Conservation (phyloP, 129 eudicot species). For the Artemisia argyi region DNA sequence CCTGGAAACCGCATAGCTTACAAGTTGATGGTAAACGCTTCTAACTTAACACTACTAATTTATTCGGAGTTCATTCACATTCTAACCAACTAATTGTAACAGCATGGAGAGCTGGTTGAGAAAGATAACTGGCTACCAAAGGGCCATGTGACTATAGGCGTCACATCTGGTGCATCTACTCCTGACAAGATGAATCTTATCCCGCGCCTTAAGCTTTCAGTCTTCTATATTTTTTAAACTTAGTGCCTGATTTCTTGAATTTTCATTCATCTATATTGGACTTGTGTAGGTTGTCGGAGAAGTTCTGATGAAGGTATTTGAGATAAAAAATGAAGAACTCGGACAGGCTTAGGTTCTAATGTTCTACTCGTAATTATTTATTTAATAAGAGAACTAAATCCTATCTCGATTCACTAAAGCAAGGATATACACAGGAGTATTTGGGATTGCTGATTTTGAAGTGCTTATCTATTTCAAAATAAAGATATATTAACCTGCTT, state of each 20-base stretch:
- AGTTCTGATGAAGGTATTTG: conserved; percentile 62
- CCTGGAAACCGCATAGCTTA: too few relatives aligned
- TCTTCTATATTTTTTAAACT: too few relatives aligned
- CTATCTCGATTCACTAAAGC: too few relatives aligned
- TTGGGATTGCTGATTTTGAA: too few relatives aligned
- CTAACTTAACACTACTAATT: background rate
- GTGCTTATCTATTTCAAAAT: too few relatives aligned
- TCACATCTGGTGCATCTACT: conserved; percentile 92
- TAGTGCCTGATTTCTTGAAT: background rate
- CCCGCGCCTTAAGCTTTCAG: background rate
- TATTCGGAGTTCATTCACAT: background rate
- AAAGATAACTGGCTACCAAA: conserved; percentile 87
- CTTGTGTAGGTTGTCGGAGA: conserved; percentile 77
- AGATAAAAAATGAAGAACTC: conserved; percentile 36
- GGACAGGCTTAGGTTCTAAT: too few relatives aligned
- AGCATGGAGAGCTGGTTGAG: conserved; percentile 95
- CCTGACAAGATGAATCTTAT: conserved; percentile 70
- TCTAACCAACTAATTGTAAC: conserved; percentile 12
- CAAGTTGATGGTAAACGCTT: too few relatives aligned
- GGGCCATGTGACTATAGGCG: conserved; percentile 79
- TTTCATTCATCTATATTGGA: conserved; percentile 19
- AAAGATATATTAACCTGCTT: too few relatives aligned
- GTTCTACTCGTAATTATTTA: too few relatives aligned
- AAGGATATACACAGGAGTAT: background rate
- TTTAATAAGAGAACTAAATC: too few relatives aligned